Percentiles rank a stretch among this genome's conserved stretches.
Conservation (phyloP, 768 basidiomycete species). For the Pisolithus marmoratus region DNA sequence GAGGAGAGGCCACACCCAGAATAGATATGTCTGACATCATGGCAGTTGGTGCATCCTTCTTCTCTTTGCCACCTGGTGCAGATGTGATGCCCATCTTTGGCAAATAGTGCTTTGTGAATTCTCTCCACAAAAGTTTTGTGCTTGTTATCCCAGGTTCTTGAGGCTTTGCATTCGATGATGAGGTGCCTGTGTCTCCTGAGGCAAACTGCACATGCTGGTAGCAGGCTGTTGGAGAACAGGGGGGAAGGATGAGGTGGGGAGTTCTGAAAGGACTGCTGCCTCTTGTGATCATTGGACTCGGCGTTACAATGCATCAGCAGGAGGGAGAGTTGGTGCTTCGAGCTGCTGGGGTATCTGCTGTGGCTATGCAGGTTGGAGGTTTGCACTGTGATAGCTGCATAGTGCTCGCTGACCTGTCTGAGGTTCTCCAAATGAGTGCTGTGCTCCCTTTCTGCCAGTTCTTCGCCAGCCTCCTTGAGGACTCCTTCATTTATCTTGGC, state of each 20-base stretch:
- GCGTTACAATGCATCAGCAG: no score
- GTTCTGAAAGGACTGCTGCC: not conserved
- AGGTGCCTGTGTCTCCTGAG: constrained; percentile 27
- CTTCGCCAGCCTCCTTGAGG: no score
- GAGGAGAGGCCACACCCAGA: constrained; percentile 2
- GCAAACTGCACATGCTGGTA: constrained; percentile 31
- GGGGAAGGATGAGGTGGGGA: not conserved
- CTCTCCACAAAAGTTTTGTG: not conserved
- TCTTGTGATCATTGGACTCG: no score
- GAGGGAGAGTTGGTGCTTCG: no score
- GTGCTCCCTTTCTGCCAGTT: no score
- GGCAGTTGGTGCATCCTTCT: not conserved
- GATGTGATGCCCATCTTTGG: constrained; percentile 6
- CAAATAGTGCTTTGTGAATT: constrained; percentile 8
- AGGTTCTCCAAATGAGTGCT: no score
- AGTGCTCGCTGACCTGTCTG: no score
- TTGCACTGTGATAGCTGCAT: no score
- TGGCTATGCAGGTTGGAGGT: no score
- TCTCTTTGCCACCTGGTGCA: constrained; percentile 6
- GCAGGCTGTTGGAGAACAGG: no score
- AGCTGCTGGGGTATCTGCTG: no score
- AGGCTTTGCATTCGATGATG: constrained; percentile 11
- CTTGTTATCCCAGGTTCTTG: no score
- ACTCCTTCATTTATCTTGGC: not conserved
- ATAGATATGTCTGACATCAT: constrained; percentile 4